A percentile compares a stretch with the other conserved stretches of the same genome.
Evolutionary conservation across 257 asterid species (phyloP).

Genomic region (Fraxinus anomala): DNA sequence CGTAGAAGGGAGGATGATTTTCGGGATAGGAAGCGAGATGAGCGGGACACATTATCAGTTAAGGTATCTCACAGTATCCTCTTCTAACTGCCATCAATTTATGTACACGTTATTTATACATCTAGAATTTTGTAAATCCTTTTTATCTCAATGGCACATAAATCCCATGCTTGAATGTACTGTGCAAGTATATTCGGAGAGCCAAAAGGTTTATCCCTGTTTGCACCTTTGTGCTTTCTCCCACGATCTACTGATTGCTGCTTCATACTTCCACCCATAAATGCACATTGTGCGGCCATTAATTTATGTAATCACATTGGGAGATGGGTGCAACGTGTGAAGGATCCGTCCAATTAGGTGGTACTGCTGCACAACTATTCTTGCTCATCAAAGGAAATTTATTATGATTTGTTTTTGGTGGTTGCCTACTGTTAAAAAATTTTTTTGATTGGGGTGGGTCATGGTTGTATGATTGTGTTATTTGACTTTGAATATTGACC

Average conservation of each 20-base stretch:
- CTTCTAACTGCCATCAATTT: neutral
- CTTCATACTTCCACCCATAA: neutral
- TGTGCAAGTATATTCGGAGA: constrained; percentile 19
- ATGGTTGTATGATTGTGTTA: neutral
- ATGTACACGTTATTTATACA: neutral
- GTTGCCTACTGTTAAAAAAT: neutral
- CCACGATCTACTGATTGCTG: neutral
- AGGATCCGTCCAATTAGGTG: neutral
- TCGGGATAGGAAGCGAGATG: constrained; percentile 93
- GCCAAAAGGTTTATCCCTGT: neutral
- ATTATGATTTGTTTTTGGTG: too few species aligned
- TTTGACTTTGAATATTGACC: neutral
- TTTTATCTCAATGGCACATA: neutral
- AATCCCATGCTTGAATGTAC: constrained; percentile 18
- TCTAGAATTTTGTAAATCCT: neutral
- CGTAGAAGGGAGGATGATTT: constrained; percentile 92
- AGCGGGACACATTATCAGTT: constrained; percentile 56
- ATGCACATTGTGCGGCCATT: neutral
- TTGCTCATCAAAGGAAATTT: too few species aligned
- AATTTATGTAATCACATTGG: too few species aligned
- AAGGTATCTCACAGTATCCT: constrained; percentile 55
- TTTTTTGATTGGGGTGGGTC: neutral
- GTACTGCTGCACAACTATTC: neutral
- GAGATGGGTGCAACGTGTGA: neutral
- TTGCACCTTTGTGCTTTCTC: neutral